Evolutionary conservation across 1,284 basidiomycete genomes (phyloP).

Genomic region (Trichosporon ovoides): DNA sequence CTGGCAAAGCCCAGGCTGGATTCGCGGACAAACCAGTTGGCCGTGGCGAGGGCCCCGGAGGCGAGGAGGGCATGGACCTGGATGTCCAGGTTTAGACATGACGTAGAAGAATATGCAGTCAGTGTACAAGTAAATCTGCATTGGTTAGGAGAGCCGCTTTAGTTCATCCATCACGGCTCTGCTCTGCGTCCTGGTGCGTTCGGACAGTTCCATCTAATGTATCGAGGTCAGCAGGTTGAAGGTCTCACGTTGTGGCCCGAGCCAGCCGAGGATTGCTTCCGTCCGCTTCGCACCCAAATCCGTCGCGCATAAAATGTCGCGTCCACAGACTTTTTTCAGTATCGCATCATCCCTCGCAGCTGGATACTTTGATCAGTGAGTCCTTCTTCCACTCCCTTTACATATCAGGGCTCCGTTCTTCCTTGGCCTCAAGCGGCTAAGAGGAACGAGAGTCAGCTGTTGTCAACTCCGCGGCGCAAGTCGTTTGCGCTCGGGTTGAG

Average conservation of each 20-base stretch:
- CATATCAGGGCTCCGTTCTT: neutral
- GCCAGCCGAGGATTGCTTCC: too few relatives aligned
- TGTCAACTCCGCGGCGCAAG: neutral
- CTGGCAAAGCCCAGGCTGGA: constrained; percentile 39
- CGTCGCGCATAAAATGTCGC: too few relatives aligned
- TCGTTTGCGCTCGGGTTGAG: neutral
- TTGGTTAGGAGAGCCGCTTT: too few relatives aligned
- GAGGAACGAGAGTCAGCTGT: neutral
- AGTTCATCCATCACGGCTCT: too few relatives aligned
- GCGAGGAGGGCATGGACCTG: constrained; percentile 21
- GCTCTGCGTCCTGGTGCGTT: too few relatives aligned
- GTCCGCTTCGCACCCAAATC: too few relatives aligned
- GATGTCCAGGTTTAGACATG: constrained; percentile 11
- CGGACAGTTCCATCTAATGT: too few relatives aligned
- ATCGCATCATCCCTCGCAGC: neutral
- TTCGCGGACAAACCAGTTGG: constrained; percentile 24
- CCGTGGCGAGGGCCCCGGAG: constrained; percentile 27
- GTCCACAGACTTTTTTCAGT: too few relatives aligned
- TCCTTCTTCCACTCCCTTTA: neutral
- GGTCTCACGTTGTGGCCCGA: too few relatives aligned
- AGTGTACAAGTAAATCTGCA: constrained; percentile 2
- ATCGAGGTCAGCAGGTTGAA: too few relatives aligned
- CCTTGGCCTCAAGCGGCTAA: neutral
- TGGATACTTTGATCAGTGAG: neutral
- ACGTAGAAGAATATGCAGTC: constrained; percentile 14